Percentiles rank a stretch among this genome's conserved stretches.
Evolutionary conservation across 371 early-diverging fungal genomes (phyloP).

Genomic region (Smittium mucronatum): DNA sequence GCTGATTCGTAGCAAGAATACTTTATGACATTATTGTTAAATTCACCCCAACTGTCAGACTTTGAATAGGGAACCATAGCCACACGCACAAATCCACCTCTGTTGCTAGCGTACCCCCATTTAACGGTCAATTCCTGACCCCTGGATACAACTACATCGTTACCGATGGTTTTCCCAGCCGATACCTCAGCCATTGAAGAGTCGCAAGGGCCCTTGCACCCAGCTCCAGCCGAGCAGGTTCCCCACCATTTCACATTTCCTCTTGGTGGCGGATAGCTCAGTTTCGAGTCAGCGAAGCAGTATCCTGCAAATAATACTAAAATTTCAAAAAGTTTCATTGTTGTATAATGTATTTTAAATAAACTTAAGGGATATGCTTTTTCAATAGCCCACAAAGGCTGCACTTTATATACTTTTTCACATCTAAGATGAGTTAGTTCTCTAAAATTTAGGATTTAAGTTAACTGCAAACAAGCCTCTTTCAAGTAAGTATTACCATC

Average conservation of each 20-base stretch:
- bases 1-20: slow-evolving; percentile 44
- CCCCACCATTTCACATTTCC: slow-evolving; percentile 34
- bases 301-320: not conserved
- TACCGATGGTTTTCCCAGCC: slow-evolving; percentile 21
- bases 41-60: slow-evolving; percentile 37
- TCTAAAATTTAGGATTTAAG: no score
- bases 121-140: slow-evolving; percentile 35
- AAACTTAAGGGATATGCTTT: no score
- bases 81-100: slow-evolving; percentile 46
- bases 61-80: slow-evolving; percentile 40
- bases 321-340: no score
- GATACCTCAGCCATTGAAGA: slow-evolving; percentile 19
- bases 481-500: no score
- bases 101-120: slow-evolving; percentile 43
- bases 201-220: slow-evolving; percentile 45
- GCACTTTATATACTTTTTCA: no score
- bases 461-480: no score
- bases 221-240: slow-evolving; percentile 39
- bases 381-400: no score
- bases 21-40: slow-evolving; percentile 36
- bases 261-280: slow-evolving; percentile 7
- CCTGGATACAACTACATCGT: slow-evolving; percentile 34
- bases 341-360: no score
- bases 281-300: not conserved
- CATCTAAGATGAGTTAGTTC: no score